phyloP scores from a whole-genome alignment of 495 filamentous ascomycete genomes.

The Tuber calosporum region DNA sequence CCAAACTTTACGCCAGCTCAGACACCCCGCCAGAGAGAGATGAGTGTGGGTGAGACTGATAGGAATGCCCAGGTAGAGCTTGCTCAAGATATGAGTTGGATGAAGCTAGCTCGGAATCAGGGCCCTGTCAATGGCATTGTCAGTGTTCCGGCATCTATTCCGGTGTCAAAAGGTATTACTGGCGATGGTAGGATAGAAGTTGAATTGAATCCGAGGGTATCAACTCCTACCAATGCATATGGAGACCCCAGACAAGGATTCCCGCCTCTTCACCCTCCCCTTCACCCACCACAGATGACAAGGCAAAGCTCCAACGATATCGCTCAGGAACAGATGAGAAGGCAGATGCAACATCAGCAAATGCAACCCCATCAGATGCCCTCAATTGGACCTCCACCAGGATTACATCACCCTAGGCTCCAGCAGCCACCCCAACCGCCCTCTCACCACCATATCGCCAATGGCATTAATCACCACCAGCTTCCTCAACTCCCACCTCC shows the following conservation, averaged over 20 bases:
- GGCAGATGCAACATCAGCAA: slow-evolving; percentile 32
- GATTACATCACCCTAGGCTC: slow-evolving; percentile 35
- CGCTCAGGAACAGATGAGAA: slow-evolving; percentile 38
- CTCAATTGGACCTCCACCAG: slow-evolving; percentile 32
- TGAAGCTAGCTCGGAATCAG: slow-evolving; percentile 33
- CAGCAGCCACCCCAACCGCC: slow-evolving; percentile 32
- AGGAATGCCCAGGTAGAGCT: slow-evolving; percentile 33
- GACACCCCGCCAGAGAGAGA: slow-evolving; percentile 30
- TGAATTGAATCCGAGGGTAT: slow-evolving; percentile 26
- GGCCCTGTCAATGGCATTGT: slow-evolving; percentile 26
- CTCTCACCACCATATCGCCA: slow-evolving; percentile 21
- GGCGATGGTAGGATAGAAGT: slow-evolving; percentile 31
- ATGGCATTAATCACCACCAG: slow-evolving; percentile 27
- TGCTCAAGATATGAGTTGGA: slow-evolving; percentile 40
- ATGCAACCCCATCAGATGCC: slow-evolving; percentile 31
- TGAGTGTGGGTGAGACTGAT: slow-evolving; percentile 31
- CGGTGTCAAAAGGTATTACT: slow-evolving; percentile 16
- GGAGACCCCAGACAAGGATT: slow-evolving; percentile 30
- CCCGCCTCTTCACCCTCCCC: slow-evolving; percentile 5
- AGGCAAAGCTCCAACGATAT: slow-evolving; percentile 38
- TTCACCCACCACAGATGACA: slow-evolving; percentile 23
- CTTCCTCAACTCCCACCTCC: slow-evolving; percentile 27
- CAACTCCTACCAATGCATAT: slow-evolving; percentile 24
- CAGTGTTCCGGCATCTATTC: slow-evolving; percentile 19
- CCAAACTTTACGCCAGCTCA: slow-evolving; percentile 30